These are phyloP conservation scores for Penicillium sp. DNA, from an alignment of 2,329 filamentous ascomycete genomes.

Conservation along the genomic window DNA sequence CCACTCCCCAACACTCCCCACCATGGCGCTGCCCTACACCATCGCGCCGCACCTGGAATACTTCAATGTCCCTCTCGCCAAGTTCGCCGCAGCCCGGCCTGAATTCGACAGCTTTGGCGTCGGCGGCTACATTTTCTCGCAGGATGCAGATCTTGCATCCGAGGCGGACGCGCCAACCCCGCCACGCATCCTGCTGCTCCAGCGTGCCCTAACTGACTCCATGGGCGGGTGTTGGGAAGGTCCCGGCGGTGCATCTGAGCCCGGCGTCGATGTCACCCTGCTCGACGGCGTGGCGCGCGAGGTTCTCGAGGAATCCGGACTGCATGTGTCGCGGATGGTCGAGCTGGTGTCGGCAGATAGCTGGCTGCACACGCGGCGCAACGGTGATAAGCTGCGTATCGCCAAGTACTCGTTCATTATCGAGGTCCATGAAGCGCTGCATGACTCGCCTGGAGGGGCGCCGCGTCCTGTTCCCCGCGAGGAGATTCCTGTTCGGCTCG, in stretches of 20 bases:
- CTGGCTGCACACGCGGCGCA: slow-evolving; percentile 30
- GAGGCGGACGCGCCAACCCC: slow-evolving; percentile 2
- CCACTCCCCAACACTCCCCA: background rate
- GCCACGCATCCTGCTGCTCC: slow-evolving; percentile 44
- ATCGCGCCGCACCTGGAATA: slow-evolving; percentile 31
- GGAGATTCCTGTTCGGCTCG: slow-evolving; percentile 29
- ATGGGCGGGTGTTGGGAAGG: slow-evolving; percentile 49
- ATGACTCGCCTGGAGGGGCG: slow-evolving; percentile 17
- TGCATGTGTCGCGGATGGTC: slow-evolving; percentile 45
- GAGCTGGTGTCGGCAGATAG: slow-evolving; percentile 40
- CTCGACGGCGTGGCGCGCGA: slow-evolving; percentile 51
- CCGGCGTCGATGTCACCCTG: slow-evolving; percentile 45
- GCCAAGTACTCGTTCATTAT: slow-evolving; percentile 42
- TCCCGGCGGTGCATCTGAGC: slow-evolving; percentile 51
- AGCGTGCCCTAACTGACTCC: slow-evolving; percentile 42
- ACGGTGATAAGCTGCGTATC: slow-evolving; percentile 19
- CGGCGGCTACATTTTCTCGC: slow-evolving; percentile 32
- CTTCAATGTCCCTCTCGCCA: slow-evolving; percentile 27
- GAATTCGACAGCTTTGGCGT: slow-evolving; percentile 31
- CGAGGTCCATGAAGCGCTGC: slow-evolving; percentile 29
- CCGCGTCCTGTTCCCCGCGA: slow-evolving; percentile 1
- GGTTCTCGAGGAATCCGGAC: slow-evolving; percentile 52
- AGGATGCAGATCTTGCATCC: slow-evolving; percentile 4
- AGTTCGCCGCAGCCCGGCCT: slow-evolving; percentile 27
- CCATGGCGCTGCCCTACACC: slow-evolving; percentile 20